These are phyloP conservation scores for Podaxis pistillaris DNA, from an alignment of 768 basidiomycete genomes.

Conservation along the genomic window DNA sequence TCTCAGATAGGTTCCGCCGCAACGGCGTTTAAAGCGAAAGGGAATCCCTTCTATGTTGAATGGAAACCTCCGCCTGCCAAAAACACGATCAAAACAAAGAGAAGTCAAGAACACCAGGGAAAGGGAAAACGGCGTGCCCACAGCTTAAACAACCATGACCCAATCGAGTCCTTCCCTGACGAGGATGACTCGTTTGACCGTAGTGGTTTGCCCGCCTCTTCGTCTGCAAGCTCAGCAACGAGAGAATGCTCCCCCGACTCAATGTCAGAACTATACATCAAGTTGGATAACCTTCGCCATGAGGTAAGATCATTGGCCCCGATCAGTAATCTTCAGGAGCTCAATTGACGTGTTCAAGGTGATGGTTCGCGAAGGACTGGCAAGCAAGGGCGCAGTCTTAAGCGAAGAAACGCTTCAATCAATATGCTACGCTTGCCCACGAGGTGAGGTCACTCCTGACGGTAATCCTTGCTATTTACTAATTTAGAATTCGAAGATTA, in stretches of 20 bases:
- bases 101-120: neutral
- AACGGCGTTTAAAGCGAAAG: neutral
- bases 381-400: neutral
- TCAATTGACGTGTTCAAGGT: neutral
- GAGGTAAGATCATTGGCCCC: neutral
- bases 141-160: neutral
- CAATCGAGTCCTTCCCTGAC: slow-evolving; percentile 11
- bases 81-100: neutral
- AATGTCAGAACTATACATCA: slow-evolving; percentile 1
- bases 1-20: neutral
- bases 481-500: neutral
- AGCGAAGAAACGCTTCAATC: slow-evolving; percentile 2
- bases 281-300: slow-evolving; percentile 2
- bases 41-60: neutral
- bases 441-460: neutral
- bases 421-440: slow-evolving; percentile 2
- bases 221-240: neutral
- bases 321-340: neutral
- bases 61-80: slow-evolving; percentile 14
- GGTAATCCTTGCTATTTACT: neutral
- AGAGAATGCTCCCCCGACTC: neutral
- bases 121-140: slow-evolving; percentile 3
- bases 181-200: neutral
- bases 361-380: neutral
- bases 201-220: neutral